A percentile compares a stretch with the other conserved stretches of the same genome.
phyloP scores from a whole-genome alignment of 768 basidiomycete genomes.

The Trametopsis cervina region DNA sequence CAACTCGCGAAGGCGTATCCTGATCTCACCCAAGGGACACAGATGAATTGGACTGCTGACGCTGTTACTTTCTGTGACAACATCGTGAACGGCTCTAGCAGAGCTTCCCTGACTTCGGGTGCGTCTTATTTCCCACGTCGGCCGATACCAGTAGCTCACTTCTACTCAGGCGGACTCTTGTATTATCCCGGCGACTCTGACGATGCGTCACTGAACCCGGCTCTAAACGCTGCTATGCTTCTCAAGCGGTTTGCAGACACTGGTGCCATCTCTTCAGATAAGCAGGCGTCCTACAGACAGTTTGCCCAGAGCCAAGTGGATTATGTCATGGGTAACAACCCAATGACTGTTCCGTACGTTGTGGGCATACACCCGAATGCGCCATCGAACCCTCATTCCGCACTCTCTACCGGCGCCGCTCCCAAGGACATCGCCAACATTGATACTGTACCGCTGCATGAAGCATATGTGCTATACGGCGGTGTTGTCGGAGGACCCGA shows the following conservation, averaged over 20 bases:
- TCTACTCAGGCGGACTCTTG: conserved; percentile 60
- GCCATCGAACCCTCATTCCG: conserved; percentile 85
- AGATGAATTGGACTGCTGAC: conserved; percentile 57
- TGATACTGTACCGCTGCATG: conserved; percentile 62
- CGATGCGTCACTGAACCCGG: conserved; percentile 73
- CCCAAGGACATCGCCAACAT: conserved; percentile 52
- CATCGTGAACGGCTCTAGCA: conserved; percentile 51
- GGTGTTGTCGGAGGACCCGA: conserved; percentile 87
- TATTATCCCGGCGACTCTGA: conserved; percentile 84
- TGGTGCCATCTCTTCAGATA: conserved; percentile 51
- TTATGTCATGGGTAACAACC: conserved; percentile 83
- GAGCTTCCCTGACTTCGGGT: conserved; percentile 59
- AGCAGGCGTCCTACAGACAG: conserved; percentile 56
- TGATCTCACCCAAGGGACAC: conserved; percentile 35
- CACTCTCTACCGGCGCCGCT: conserved; percentile 76
- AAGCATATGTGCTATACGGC: conserved; percentile 78
- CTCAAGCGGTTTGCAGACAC: conserved; percentile 63
- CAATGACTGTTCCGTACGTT: conserved; percentile 86
- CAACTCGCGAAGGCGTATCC: conserved; percentile 62
- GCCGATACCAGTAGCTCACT: background rate
- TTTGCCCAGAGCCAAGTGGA: conserved; percentile 75
- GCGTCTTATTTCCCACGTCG: conserved; percentile 13
- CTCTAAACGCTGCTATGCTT: conserved; percentile 83
- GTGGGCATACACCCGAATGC: conserved; percentile 90
- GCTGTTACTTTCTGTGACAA: conserved; percentile 74